Conservation (phyloP, 2,329 filamentous ascomycete species). For the Penicillium frequentans region DNA sequence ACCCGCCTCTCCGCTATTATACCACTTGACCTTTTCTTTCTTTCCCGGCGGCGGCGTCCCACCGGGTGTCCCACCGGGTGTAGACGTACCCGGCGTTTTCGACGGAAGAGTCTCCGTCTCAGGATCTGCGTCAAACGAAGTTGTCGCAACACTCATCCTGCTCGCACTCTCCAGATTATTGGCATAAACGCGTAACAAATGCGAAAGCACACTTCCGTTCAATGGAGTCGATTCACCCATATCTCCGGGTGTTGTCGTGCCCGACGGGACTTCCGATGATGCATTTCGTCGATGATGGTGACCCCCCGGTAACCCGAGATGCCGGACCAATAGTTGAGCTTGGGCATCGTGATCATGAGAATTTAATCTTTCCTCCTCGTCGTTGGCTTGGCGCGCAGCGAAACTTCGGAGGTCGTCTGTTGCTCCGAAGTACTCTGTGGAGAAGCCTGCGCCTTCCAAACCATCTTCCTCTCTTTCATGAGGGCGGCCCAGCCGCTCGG, state of each 20-base stretch:
- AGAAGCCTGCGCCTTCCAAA: constrained; percentile 15
- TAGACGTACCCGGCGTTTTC: constrained; percentile 6
- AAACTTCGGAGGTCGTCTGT: constrained; percentile 23
- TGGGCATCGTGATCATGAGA: constrained; percentile 17
- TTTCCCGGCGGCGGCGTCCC: constrained; percentile 17
- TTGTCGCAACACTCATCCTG: constrained; percentile 20
- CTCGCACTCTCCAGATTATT: constrained; percentile 42
- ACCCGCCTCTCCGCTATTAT: constrained; percentile 17
- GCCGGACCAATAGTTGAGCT: constrained; percentile 20
- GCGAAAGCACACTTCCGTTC: constrained; percentile 62
- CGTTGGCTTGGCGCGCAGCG: constrained; percentile 17
- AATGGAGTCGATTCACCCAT: constrained; percentile 16
- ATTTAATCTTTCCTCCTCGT: constrained; percentile 17
- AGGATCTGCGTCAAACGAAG: constrained; percentile 14
- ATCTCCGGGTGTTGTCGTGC: constrained; percentile 17
- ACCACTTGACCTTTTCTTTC: constrained; percentile 34
- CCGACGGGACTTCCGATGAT: constrained; percentile 16
- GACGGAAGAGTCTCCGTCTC: constrained; percentile 17
- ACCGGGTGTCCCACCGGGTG: constrained; percentile 8
- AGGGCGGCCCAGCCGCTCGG: constrained; percentile 23
- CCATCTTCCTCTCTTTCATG: constrained; percentile 23
- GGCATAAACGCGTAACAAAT: constrained; percentile 67
- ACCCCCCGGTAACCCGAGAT: constrained; percentile 13
- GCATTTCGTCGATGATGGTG: background rate
- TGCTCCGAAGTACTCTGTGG: constrained; percentile 23